Percentiles rank a stretch among this genome's conserved stretches.
phyloP scores from a whole-genome alignment of 495 filamentous ascomycete genomes.

The Neurospora sp. region DNA sequence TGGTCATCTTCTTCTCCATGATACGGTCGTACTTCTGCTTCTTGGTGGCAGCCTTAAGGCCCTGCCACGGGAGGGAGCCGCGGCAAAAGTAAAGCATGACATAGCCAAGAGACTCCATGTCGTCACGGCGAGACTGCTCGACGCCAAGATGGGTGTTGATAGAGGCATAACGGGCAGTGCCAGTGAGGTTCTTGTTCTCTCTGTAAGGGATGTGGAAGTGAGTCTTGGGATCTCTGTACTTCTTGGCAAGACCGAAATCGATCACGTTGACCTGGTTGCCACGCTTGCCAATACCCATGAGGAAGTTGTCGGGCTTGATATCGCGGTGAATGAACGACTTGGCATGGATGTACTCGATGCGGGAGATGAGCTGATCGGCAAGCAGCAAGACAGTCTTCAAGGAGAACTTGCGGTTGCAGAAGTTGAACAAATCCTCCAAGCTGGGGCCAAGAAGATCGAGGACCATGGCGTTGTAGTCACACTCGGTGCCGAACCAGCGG shows the following conservation, averaged over 20 bases:
- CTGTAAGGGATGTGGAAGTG: constrained; percentile 99
- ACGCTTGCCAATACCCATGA: constrained; percentile 99
- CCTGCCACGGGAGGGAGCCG: constrained; percentile 98
- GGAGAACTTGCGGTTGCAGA: constrained; percentile 99
- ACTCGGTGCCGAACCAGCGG: constrained; percentile 99
- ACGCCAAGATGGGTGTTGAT: constrained; percentile 99
- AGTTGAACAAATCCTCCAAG: constrained; percentile 99
- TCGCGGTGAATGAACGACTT: constrained; percentile 99
- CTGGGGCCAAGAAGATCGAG: constrained; percentile 95
- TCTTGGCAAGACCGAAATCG: constrained; percentile 99
- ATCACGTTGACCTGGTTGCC: constrained; percentile 99
- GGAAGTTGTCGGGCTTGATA: constrained; percentile 99
- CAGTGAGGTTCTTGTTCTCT: constrained; percentile 99
- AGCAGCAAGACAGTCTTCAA: constrained; percentile 98
- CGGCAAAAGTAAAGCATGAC: constrained; percentile 99
- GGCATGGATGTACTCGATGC: constrained; percentile 99
- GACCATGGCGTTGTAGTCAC: constrained; percentile 99
- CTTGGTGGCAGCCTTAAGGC: constrained; percentile 98
- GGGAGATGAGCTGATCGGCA: constrained; percentile 97
- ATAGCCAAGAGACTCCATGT: constrained; percentile 99
- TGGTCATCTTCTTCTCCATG: constrained; percentile 99
- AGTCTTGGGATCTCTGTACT: constrained; percentile 99
- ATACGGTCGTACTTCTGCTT: constrained; percentile 99
- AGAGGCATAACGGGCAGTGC: constrained; percentile 96
- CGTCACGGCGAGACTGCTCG: constrained; percentile 97